Evolutionary conservation across 305 asterid species (phyloP).

Genomic region (Fraxinus albicans): DNA sequence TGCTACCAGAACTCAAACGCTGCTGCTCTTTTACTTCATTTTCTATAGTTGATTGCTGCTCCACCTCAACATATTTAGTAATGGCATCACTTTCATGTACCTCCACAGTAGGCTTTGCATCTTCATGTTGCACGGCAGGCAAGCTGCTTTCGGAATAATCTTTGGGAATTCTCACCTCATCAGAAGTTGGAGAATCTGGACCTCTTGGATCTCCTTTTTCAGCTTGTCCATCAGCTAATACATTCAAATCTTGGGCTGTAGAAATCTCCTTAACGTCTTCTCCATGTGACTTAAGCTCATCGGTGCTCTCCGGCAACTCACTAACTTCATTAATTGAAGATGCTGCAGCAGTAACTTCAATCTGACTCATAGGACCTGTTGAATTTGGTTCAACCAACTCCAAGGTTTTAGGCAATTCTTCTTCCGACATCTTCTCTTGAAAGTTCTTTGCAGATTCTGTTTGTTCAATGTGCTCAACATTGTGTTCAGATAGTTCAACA

Average conservation of each 20-base stretch:
- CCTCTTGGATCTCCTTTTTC: constrained; percentile 40
- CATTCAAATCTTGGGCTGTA: constrained; percentile 39
- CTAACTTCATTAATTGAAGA: constrained; percentile 30
- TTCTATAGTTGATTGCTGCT: constrained; percentile 36
- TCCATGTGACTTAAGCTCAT: constrained; percentile 34
- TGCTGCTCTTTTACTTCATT: constrained; percentile 34
- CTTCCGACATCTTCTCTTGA: constrained; percentile 42
- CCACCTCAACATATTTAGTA: constrained; percentile 36
- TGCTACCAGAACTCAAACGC: constrained; percentile 38
- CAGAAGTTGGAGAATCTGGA: constrained; percentile 41
- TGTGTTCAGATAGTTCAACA: constrained; percentile 42
- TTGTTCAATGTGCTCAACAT: constrained; percentile 36
- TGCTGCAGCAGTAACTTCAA: constrained; percentile 29
- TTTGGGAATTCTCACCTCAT: constrained; percentile 37
- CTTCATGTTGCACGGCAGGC: constrained; percentile 26
- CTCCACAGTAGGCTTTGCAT: constrained; percentile 34
- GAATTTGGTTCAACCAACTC: constrained; percentile 41
- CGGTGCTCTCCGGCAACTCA: constrained; percentile 35
- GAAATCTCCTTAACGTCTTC: constrained; percentile 40
- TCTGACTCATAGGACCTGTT: constrained; percentile 33
- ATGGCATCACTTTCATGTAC: constrained; percentile 36
- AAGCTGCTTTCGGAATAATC: constrained; percentile 37
- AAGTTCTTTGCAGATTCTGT: constrained; percentile 30
- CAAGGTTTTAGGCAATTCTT: constrained; percentile 29
- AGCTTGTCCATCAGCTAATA: constrained; percentile 26